Conservation (phyloP, 441 rosid species). For the Isatis lusitanica region DNA sequence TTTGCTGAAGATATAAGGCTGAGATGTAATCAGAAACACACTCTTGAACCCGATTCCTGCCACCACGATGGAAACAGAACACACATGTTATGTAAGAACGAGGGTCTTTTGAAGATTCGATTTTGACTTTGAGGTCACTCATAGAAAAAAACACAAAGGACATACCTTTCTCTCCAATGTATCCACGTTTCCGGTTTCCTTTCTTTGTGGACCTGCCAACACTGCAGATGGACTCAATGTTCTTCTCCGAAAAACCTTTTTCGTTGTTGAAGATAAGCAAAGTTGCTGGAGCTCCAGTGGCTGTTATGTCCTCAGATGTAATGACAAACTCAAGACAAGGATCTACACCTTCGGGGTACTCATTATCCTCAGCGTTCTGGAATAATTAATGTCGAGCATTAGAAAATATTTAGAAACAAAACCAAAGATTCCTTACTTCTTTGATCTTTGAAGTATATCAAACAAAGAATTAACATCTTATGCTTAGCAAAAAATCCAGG, state of each 20-base stretch:
- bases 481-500: not conserved
- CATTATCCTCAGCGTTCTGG: slow-evolving; percentile 84
- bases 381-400: not conserved
- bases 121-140: not conserved
- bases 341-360: slow-evolving; percentile 58
- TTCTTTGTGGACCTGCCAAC: slow-evolving; percentile 68
- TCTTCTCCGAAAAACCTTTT: slow-evolving; percentile 55
- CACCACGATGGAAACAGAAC: not conserved
- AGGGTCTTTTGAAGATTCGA: not conserved
- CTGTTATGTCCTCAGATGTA: slow-evolving; percentile 70
- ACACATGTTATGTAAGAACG: not conserved
- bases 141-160: not conserved
- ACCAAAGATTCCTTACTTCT: too few relatives aligned
- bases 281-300: slow-evolving; percentile 67
- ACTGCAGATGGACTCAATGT: slow-evolving; percentile 61
- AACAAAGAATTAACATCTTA: not conserved
- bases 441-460: not conserved
- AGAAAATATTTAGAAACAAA: not conserved
- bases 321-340: slow-evolving; percentile 74
- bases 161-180: slow-evolving; percentile 84
- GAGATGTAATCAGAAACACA: slow-evolving; percentile 63
- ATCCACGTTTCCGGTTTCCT: slow-evolving; percentile 58
- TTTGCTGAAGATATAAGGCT: slow-evolving; percentile 67
- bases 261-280: slow-evolving; percentile 69
- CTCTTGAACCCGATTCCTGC: slow-evolving; percentile 85